These are phyloP conservation scores for Naegleria lovaniensis DNA, from an alignment of 208 protist genomes.

Conservation along the genomic window DNA sequence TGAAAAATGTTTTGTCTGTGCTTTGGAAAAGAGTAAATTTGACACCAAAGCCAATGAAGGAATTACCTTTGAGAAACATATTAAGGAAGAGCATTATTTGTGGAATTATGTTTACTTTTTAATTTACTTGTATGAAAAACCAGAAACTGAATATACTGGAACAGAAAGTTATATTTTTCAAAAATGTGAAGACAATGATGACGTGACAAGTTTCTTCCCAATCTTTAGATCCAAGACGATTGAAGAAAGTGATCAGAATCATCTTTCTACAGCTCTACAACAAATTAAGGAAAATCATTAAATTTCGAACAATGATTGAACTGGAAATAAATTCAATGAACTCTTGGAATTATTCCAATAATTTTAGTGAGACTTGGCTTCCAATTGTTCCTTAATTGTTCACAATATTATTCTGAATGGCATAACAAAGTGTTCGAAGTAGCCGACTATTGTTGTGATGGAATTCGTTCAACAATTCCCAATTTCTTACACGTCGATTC, in stretches of 20 bases:
- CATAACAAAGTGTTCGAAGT: too few relatives aligned
- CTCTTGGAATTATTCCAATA: too few relatives aligned
- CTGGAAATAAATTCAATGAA: too few relatives aligned
- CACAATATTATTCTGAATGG: too few relatives aligned
- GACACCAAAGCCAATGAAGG: constrained; percentile 36
- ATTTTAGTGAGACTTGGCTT: too few relatives aligned
- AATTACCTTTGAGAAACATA: constrained; percentile 70
- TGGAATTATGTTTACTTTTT: constrained; percentile 89
- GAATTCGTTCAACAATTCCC: neutral
- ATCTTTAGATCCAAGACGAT: neutral
- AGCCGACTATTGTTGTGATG: too few relatives aligned
- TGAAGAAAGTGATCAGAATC: neutral
- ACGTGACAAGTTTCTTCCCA: constrained; percentile 32
- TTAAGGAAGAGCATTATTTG: constrained; percentile 81
- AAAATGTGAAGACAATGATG: constrained; percentile 51
- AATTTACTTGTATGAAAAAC: constrained; percentile 68
- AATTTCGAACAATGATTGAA: too few relatives aligned
- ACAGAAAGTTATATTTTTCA: constrained; percentile 68
- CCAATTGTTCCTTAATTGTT: too few relatives aligned
- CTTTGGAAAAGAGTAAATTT: constrained; percentile 44
- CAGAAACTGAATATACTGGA: constrained; percentile 64
- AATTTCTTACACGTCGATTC: neutral
- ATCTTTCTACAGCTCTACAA: too few relatives aligned
- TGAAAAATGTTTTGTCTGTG: constrained; percentile 62
- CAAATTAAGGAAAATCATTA: too few relatives aligned